Conservation (phyloP, 257 asterid genomes). For the Coffea eugenioides region DNA sequence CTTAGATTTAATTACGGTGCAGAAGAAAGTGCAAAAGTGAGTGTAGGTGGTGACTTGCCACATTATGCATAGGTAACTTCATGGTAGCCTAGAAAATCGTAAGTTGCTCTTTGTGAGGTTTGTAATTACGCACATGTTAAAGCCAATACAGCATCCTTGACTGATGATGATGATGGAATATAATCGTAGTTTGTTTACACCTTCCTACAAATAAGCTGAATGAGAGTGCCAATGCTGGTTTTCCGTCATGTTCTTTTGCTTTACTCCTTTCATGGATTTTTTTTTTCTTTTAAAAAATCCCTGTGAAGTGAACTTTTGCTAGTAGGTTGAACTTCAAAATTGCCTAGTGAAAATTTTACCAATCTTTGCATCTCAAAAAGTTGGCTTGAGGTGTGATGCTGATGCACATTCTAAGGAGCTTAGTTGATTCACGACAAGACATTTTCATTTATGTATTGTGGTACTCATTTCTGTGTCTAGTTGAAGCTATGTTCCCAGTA, state of each 20-base stretch:
- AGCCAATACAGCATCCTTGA: neutral
- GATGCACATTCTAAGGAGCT: neutral
- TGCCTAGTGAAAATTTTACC: neutral
- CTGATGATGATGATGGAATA: neutral
- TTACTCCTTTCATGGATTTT: neutral
- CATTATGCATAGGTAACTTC: neutral
- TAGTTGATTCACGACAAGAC: neutral
- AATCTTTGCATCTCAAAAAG: neutral
- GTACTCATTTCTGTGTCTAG: neutral
- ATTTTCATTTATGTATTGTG: neutral
- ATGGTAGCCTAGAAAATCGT: neutral
- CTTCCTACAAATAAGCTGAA: too few species aligned
- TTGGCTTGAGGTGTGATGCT: neutral
- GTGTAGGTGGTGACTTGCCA: neutral
- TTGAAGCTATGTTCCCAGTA: neutral
- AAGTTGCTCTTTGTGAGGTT: neutral
- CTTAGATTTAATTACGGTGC: constrained; percentile 58
- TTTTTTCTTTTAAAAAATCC: neutral
- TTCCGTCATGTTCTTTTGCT: neutral
- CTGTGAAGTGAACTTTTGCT: neutral
- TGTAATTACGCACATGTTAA: neutral
- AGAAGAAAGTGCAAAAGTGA: constrained; percentile 47
- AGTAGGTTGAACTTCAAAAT: neutral
- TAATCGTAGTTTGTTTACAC: neutral
- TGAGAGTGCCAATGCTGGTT: neutral